Percentiles rank a stretch among this genome's conserved stretches.
Evolutionary conservation across 495 filamentous ascomycete genomes (phyloP).

Genomic region (Lichina pygmaea): DNA sequence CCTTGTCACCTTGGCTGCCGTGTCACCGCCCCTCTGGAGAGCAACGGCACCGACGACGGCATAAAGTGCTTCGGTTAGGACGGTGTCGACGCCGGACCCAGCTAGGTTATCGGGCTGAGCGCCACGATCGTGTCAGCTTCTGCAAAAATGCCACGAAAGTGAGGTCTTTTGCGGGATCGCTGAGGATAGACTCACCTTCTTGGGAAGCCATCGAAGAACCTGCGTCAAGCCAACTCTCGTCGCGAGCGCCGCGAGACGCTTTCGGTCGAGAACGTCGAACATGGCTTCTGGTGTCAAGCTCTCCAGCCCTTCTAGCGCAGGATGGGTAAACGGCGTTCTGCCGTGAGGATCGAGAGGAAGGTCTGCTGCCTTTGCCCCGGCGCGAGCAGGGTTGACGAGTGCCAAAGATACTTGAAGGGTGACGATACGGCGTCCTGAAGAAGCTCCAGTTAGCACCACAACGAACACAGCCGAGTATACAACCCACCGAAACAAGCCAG

Average conservation of each 20-base stretch:
- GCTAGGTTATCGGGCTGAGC: slow-evolving; percentile 40
- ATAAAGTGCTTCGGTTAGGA: slow-evolving; percentile 52
- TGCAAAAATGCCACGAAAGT: background rate
- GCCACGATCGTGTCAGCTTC: background rate
- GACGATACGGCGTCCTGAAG: slow-evolving; percentile 52
- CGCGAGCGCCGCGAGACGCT: slow-evolving; percentile 37
- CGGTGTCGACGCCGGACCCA: slow-evolving; percentile 39
- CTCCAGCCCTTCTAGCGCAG: slow-evolving; percentile 41
- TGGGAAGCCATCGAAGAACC: slow-evolving; percentile 72
- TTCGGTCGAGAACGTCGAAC: slow-evolving; percentile 24
- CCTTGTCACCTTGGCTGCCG: slow-evolving; percentile 44
- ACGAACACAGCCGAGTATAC: background rate
- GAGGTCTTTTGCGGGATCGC: background rate
- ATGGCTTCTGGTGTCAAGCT: slow-evolving; percentile 32
- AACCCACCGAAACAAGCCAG: slow-evolving; percentile 65
- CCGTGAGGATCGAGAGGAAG: slow-evolving; percentile 15
- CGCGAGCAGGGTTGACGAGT: slow-evolving; percentile 26
- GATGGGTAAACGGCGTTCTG: slow-evolving; percentile 43
- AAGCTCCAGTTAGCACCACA: background rate
- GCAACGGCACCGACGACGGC: slow-evolving; percentile 72
- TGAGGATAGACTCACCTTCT: slow-evolving; percentile 26
- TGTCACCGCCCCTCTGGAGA: slow-evolving; percentile 55
- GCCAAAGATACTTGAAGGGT: slow-evolving; percentile 48
- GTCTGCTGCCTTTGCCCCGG: slow-evolving; percentile 6
- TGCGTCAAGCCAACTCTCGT: slow-evolving; percentile 35